phyloP scores from a whole-genome alignment of 2,329 filamentous ascomycete species.

The Microcyclospora tardicrescens region DNA sequence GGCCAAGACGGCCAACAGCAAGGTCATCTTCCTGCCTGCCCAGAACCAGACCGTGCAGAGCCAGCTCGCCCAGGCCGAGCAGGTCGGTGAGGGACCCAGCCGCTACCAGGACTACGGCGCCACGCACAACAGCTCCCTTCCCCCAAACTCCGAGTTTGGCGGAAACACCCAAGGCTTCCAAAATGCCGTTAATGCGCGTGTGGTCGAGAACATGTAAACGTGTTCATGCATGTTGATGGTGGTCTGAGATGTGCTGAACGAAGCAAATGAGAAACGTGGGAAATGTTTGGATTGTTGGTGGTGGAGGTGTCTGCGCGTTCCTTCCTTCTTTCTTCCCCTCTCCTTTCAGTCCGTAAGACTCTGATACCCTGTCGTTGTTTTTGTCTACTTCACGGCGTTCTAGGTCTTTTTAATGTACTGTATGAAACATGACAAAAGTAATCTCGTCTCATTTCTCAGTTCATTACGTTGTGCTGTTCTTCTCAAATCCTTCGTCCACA shows the following conservation, averaged over 20 bases:
- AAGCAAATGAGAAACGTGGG: not conserved
- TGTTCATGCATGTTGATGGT: not conserved
- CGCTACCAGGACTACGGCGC: constrained; percentile 25
- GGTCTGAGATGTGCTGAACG: not conserved
- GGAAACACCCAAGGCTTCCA: constrained; percentile 46
- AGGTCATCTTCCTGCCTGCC: constrained; percentile 38
- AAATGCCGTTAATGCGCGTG: constrained; percentile 64
- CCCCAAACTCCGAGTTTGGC: constrained; percentile 22
- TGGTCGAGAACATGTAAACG: constrained; percentile 72
- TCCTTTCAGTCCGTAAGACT: not conserved
- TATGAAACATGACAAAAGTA: too few species aligned
- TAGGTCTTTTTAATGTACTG: too few species aligned
- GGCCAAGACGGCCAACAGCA: constrained; percentile 83
- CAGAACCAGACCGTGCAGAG: constrained; percentile 43
- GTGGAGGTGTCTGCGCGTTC: too few species aligned
- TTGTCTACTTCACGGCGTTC: not conserved
- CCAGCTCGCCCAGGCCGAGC: constrained; percentile 37
- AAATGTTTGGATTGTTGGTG: not conserved
- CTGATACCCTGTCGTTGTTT: not conserved
- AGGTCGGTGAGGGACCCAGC: constrained; percentile 44
- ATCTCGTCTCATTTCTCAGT: too few species aligned
- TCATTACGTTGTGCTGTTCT: too few species aligned
- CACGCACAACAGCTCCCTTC: constrained; percentile 8
- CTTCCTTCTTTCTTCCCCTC: too few species aligned
- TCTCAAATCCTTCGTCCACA: too few species aligned